Evolutionary conservation across 2,329 filamentous ascomycete genomes (phyloP).

Genomic region (Cucurbitaria berberidis): DNA sequence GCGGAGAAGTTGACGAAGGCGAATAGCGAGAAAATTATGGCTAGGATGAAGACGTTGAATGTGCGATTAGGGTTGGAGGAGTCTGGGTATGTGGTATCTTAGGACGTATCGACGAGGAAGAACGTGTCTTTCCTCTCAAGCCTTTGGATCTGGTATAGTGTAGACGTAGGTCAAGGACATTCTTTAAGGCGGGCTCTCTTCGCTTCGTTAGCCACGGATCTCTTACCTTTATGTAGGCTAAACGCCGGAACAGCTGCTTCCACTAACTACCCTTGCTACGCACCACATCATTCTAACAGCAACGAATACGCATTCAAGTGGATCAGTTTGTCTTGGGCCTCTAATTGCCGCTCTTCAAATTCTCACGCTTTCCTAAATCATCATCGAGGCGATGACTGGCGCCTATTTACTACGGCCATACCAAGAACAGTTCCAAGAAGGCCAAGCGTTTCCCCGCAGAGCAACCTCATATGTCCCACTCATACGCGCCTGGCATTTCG

Average conservation of each 20-base stretch:
- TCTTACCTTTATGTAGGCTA: slow-evolving; percentile 6
- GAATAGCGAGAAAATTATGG: slow-evolving; percentile 7
- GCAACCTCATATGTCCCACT: not conserved
- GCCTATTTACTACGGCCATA: not conserved
- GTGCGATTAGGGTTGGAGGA: slow-evolving; percentile 2
- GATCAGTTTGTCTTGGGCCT: slow-evolving; percentile 1
- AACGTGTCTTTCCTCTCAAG: no score
- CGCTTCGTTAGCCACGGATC: not conserved
- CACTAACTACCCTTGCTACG: not conserved
- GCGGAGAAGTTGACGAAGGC: slow-evolving; percentile 4
- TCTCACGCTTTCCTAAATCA: not conserved
- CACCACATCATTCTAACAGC: not conserved
- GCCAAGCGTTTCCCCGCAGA: slow-evolving; percentile 1
- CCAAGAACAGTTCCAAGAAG: not conserved
- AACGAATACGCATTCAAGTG: not conserved
- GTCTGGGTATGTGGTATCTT: not conserved
- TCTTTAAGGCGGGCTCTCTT: not conserved
- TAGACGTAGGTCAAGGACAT: not conserved
- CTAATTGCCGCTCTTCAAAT: not conserved
- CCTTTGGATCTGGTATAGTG: no score
- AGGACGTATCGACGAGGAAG: not conserved
- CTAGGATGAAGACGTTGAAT: slow-evolving; percentile 12
- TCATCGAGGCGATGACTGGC: not conserved
- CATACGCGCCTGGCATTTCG: not conserved
- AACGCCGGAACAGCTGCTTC: slow-evolving; percentile 4